Evolutionary conservation across 1,139 yeast genomes (phyloP).

Genomic region (Wickerhamomyces sp.): DNA sequence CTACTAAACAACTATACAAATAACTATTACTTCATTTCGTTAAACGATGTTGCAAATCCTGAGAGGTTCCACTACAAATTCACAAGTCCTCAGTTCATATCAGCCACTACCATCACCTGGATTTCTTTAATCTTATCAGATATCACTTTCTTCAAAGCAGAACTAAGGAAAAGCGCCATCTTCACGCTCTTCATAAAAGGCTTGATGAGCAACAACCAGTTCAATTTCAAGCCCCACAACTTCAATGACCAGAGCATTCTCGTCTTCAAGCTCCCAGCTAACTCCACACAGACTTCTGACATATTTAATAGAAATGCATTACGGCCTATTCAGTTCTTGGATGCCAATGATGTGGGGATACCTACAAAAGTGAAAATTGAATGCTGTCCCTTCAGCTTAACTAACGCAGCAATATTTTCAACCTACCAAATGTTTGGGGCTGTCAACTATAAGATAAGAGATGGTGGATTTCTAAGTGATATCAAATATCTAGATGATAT

Average conservation of each 20-base stretch:
- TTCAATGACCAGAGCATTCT: conserved; percentile 3
- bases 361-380: conserved; percentile 28
- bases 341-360: conserved; percentile 3
- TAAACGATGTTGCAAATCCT: conserved; percentile 12
- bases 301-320: conserved; percentile 8
- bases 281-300: neutral
- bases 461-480: conserved; percentile 43
- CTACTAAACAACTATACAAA: conserved; percentile 10
- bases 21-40: conserved; percentile 15
- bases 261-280: conserved; percentile 4
- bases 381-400: conserved; percentile 54
- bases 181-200: conserved; percentile 9
- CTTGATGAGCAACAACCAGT: conserved; percentile 14
- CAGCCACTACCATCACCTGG: conserved; percentile 10
- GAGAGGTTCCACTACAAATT: conserved; percentile 11
- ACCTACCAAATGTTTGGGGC: conserved; percentile 44
- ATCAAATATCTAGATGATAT: conserved; percentile 57
- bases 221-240: conserved; percentile 15
- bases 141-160: conserved; percentile 2
- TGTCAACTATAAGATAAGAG: conserved; percentile 32
- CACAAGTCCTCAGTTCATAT: conserved; percentile 10
- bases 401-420: conserved; percentile 53
- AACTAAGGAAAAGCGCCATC: neutral
- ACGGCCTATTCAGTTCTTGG: conserved; percentile 8
- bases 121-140: conserved; percentile 8